These are phyloP conservation scores for Erysimum pusillum DNA, from an alignment of 441 rosid species.

Conservation along the genomic window DNA sequence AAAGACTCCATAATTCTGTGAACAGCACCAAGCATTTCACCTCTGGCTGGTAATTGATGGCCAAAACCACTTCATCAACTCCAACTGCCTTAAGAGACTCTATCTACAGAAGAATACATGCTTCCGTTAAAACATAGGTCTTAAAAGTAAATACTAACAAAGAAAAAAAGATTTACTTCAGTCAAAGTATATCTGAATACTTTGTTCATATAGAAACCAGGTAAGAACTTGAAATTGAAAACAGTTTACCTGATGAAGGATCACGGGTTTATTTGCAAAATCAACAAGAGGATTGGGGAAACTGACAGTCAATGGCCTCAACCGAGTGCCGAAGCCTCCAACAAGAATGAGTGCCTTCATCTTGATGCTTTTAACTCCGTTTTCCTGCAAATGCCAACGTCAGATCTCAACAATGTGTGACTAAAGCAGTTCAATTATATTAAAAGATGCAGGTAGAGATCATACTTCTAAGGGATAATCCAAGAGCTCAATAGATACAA, in stretches of 20 bases:
- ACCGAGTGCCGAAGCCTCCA: slow-evolving; percentile 96
- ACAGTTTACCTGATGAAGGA: slow-evolving; percentile 84
- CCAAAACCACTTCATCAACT: slow-evolving; percentile 94
- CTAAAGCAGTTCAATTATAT: slow-evolving; percentile 5
- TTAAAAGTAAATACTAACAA: neutral
- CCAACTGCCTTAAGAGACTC: slow-evolving; percentile 96
- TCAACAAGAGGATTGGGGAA: slow-evolving; percentile 98
- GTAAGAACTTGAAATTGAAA: slow-evolving; percentile 5
- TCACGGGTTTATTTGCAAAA: slow-evolving; percentile 98
- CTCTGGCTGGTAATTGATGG: slow-evolving; percentile 97
- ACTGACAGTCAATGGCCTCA: slow-evolving; percentile 97
- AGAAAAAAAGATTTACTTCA: too few species aligned
- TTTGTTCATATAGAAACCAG: neutral
- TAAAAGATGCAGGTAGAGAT: slow-evolving; percentile 12
- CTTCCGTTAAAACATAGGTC: slow-evolving; percentile 6
- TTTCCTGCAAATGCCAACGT: slow-evolving; percentile 52
- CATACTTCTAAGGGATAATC: neutral
- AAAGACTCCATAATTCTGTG: too few species aligned
- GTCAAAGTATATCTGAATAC: neutral
- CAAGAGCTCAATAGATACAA: neutral
- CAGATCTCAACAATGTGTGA: slow-evolving; percentile 38
- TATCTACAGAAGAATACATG: slow-evolving; percentile 59
- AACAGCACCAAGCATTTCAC: slow-evolving; percentile 52
- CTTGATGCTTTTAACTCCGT: slow-evolving; percentile 46
- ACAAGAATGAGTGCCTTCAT: slow-evolving; percentile 99